A percentile compares a stretch with the other conserved stretches of the same genome.
phyloP scores from a whole-genome alignment of 805 yeast species.

The Yamadazyma endophytica region DNA sequence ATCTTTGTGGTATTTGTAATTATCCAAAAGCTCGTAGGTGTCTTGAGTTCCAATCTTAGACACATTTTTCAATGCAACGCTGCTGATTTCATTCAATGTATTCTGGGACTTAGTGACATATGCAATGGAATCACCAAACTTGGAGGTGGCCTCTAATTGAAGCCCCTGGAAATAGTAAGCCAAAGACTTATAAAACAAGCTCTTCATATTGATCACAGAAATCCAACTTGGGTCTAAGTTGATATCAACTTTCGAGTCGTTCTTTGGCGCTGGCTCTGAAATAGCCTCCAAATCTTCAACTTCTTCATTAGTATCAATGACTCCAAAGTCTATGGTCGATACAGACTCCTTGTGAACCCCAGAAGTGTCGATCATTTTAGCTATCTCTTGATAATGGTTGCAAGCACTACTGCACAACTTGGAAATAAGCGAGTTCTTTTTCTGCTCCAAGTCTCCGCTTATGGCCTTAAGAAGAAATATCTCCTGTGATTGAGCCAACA shows the following conservation, averaged over 20 bases:
- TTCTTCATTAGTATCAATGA: conserved; percentile 25
- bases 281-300: conserved; percentile 17
- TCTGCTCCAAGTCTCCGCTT: conserved; percentile 43
- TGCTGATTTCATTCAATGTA: conserved; percentile 28
- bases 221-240: conserved; percentile 45
- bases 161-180: conserved; percentile 59
- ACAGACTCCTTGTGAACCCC: conserved; percentile 5
- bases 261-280: conserved; percentile 15
- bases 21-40: conserved; percentile 36
- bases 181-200: conserved; percentile 52
- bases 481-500: conserved; percentile 89
- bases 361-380: conserved; percentile 8
- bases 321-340: conserved; percentile 14
- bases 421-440: conserved; percentile 67
- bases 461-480: conserved; percentile 64
- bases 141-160: conserved; percentile 48
- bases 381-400: conserved; percentile 49
- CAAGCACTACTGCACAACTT: conserved; percentile 67
- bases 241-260: conserved; percentile 18
- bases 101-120: conserved; percentile 50
- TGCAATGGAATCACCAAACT: conserved; percentile 77
- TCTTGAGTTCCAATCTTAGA: conserved; percentile 20
- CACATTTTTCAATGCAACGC: conserved; percentile 20
- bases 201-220: conserved; percentile 48
- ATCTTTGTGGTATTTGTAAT: conserved; percentile 39